phyloP scores from a whole-genome alignment of 345 rosid species.

The Gossypium stocksii region DNA sequence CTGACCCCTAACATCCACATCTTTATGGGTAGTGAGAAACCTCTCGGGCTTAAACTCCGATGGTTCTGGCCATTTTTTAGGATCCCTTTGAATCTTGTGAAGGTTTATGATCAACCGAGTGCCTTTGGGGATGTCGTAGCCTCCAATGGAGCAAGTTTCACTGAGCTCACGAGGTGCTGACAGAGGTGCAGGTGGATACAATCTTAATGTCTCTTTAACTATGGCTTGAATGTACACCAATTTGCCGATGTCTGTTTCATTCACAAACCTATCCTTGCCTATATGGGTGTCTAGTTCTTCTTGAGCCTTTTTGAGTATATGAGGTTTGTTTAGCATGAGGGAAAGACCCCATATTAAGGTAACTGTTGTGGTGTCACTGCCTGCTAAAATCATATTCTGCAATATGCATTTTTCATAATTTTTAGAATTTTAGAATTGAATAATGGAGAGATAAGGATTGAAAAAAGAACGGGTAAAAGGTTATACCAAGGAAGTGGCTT shows the following conservation, averaged over 20 bases:
- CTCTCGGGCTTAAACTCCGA: conserved; percentile 35
- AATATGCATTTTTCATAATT: not conserved
- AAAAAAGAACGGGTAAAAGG: not conserved
- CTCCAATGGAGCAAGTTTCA: conserved; percentile 12
- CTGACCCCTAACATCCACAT: conserved; percentile 30
- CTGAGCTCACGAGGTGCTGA: conserved; percentile 17
- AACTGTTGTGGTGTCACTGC: conserved; percentile 22
- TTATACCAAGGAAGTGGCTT: conserved; percentile 31
- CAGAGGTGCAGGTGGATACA: conserved; percentile 33
- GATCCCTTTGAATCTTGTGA: conserved; percentile 36
- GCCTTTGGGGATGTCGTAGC: conserved; percentile 25
- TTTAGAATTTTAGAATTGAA: not conserved
- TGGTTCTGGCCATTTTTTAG: conserved; percentile 33
- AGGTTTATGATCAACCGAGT: conserved; percentile 31
- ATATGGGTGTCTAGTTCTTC: conserved; percentile 27
- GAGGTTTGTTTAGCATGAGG: conserved; percentile 19
- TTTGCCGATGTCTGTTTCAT: conserved; percentile 25
- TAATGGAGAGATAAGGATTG: not conserved
- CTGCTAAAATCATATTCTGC: conserved; percentile 25
- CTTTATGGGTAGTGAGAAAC: conserved; percentile 31
- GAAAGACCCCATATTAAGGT: conserved; percentile 24
- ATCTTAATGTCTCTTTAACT: conserved; percentile 35
- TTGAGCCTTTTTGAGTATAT: conserved; percentile 10
- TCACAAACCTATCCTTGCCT: conserved; percentile 24
- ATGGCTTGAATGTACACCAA: conserved; percentile 36